phyloP scores from a whole-genome alignment of 1,284 basidiomycete species.

The Ganoderma meredithae region DNA sequence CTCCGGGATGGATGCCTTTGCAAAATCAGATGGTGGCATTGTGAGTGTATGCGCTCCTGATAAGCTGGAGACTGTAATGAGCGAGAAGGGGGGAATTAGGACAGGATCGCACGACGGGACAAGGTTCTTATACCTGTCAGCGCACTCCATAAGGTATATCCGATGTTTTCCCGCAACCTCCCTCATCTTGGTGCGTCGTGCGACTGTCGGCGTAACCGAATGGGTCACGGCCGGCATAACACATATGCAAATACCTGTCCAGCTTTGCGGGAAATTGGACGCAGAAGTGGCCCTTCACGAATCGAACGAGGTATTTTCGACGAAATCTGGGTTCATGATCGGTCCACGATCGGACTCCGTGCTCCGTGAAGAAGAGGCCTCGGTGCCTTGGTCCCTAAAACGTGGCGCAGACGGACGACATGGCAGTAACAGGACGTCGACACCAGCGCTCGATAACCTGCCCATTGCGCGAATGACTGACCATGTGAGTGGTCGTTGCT shows the following conservation, averaged over 20 bases:
- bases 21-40: constrained; percentile 76
- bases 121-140: constrained; percentile 23
- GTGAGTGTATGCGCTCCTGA: neutral
- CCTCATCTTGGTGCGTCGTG: neutral
- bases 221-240: neutral
- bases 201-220: neutral
- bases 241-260: neutral
- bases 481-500: neutral
- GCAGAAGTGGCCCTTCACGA: neutral
- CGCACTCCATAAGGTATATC: constrained; percentile 17
- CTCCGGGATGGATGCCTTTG: constrained; percentile 64
- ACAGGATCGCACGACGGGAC: neutral
- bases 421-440: neutral
- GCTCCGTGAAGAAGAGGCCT: neutral
- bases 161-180: constrained; percentile 26
- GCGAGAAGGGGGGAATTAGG: constrained; percentile 3
- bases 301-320: neutral
- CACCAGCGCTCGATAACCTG: neutral
- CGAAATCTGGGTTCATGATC: neutral
- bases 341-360: neutral
- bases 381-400: neutral
- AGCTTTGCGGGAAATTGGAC: neutral
- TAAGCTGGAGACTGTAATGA: neutral
- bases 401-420: neutral
- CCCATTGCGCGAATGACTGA: neutral